Conservation (phyloP, 352 stramenopile genomes). For the Globisporangium takayamanum region DNA sequence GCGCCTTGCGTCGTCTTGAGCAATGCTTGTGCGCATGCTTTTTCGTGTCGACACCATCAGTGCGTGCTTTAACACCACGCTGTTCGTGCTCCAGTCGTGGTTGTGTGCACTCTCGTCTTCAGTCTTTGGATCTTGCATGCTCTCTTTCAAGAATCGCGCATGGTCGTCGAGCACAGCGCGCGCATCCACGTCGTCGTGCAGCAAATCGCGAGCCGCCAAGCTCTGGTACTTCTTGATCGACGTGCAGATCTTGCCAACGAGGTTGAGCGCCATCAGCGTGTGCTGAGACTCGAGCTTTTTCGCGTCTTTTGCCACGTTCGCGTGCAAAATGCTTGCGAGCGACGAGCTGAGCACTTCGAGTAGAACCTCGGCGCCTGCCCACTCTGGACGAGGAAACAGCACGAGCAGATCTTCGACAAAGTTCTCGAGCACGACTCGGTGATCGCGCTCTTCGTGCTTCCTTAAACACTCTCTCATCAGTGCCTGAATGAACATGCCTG, state of each 20-base stretch:
- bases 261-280: conserved; percentile 53
- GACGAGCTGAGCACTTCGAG: conserved; percentile 62
- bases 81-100: not conserved
- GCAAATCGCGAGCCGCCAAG: conserved; percentile 16
- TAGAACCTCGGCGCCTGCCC: conserved; percentile 65
- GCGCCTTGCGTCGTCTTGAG: conserved; percentile 37
- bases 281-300: conserved; percentile 68
- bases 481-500: conserved; percentile 32
- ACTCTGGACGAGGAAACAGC: conserved; percentile 80
- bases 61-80: conserved; percentile 58
- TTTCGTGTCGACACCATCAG: conserved; percentile 47
- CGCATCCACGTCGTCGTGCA: conserved; percentile 43
- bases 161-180: conserved; percentile 48
- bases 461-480: conserved; percentile 77
- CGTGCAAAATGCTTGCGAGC: conserved; percentile 54
- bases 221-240: conserved; percentile 62
- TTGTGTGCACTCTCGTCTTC: conserved; percentile 1
- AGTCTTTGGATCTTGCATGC: conserved; percentile 11
- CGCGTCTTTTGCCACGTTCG: conserved; percentile 43
- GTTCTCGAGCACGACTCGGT: conserved; percentile 71
- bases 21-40: conserved; percentile 18
- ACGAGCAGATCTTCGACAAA: conserved; percentile 79
- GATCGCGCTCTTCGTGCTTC: conserved; percentile 73
- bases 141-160: conserved; percentile 21
- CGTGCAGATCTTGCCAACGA: conserved; percentile 74